Base-by-base conservation (phyloP, 192 early-diverging fungal species). In the Geosiphon pyriformis region DNA sequence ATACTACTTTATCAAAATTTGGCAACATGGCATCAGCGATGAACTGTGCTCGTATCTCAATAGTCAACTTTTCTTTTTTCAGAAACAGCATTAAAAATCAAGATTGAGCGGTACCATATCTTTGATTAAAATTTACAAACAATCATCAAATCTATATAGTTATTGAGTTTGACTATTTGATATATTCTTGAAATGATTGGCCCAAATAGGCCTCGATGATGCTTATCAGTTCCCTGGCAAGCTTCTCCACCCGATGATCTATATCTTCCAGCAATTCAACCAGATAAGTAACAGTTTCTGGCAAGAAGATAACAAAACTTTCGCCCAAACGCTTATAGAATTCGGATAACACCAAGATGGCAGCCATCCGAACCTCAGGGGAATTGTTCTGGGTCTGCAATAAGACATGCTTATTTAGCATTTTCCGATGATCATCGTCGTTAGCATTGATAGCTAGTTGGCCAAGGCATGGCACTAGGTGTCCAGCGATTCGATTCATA, bases 191-290 rank as follows among this genome's bases (percentile, higher is more conserved):
- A 57, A 96, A 81, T 33, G 86, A 86, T 72, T 97, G 95, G 62
- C 96, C 96, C 59, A 99, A 76, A 66, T 91, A 85, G 10, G 86
- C 83, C 67, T 99, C 93, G 61, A 99, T 95, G 68, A 89, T 76
- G 57, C 85, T 81, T 72, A 87, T 88, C 34, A 95, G 82, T 69
- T 94, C 87, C 59, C 91, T 88, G 12, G 88, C 88, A 29, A 84
- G 78, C 27, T 80, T 80, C 74, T 96, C 92, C 2, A 99, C 93
- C 52, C 88, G 82, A 35, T 78, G 73, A 63, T 95, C 91, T 46
- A 92, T 90, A 68, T 98, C 92, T 75, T 99, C 96, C 89, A 95
- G 87, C 29, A 97, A 72, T 76, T 99, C 96, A 1, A 93, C 92
- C 71, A 99, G 72, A 71, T 89, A 90, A 4, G 96, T 93, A 52